phyloP scores from a whole-genome alignment of 176 grass and related monocot species.

The Oryza coarctata region DNA sequence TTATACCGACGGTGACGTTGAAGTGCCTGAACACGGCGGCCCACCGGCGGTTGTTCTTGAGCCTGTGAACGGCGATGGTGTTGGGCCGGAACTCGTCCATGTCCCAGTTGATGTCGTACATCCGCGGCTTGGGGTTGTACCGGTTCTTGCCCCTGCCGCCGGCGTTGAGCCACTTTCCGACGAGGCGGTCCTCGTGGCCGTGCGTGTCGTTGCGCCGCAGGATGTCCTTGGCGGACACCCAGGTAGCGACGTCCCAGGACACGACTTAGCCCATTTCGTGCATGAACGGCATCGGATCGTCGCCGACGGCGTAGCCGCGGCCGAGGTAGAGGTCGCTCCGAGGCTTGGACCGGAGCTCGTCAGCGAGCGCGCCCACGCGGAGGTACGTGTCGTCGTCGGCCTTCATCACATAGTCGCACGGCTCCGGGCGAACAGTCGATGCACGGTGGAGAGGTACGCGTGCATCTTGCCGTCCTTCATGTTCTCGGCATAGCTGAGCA shows the following conservation, averaged over 20 bases:
- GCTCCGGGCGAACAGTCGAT: not conserved
- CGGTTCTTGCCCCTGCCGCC: slow-evolving; percentile 47
- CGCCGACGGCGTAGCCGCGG: slow-evolving; percentile 50
- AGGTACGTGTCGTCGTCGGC: slow-evolving; percentile 75
- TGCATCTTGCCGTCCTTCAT: slow-evolving; percentile 86
- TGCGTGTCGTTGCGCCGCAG: too few species aligned
- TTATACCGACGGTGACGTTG: slow-evolving; percentile 50
- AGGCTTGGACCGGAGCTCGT: slow-evolving; percentile 34
- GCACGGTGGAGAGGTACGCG: slow-evolving; percentile 50
- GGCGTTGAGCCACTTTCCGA: slow-evolving; percentile 60
- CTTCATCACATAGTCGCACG: slow-evolving; percentile 79
- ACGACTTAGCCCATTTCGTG: slow-evolving; percentile 81
- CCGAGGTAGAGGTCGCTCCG: slow-evolving; percentile 63
- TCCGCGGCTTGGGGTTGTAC: slow-evolving; percentile 59
- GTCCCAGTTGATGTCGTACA: slow-evolving; percentile 71
- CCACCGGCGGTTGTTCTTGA: slow-evolving; percentile 63
- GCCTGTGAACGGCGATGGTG: slow-evolving; percentile 71
- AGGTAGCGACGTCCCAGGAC: slow-evolving; percentile 67
- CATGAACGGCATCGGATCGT: slow-evolving; percentile 59
- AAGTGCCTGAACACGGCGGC: slow-evolving; percentile 58
- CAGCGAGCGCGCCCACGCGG: slow-evolving; percentile 28
- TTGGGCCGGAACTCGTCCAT: slow-evolving; percentile 54
- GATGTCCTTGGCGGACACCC: slow-evolving; percentile 32
- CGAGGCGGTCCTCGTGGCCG: slow-evolving; percentile 54
- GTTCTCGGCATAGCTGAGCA: slow-evolving; percentile 69